Conservation (phyloP, 495 filamentous ascomycete genomes). For the Aspergillus haitiensis region DNA sequence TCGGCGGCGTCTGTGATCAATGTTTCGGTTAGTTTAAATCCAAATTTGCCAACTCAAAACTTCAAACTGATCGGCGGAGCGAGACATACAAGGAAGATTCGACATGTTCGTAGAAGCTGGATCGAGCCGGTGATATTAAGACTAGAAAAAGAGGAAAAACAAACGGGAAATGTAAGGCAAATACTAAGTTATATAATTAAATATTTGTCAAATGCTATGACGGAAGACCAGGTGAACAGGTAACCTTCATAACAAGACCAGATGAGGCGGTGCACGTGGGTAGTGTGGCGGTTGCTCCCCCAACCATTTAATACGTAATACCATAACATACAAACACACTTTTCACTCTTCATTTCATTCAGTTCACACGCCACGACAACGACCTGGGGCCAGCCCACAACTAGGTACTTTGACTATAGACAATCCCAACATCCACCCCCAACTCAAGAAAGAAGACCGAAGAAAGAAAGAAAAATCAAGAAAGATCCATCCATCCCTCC, state of each 20-base stretch:
- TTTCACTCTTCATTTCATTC: conserved; percentile 5
- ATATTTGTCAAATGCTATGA: conserved; percentile 3
- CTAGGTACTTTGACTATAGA: too few species aligned
- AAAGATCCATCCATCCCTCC: neutral
- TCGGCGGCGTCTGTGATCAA: conserved; percentile 81
- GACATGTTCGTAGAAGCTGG: conserved; percentile 49
- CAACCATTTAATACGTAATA: conserved; percentile 38
- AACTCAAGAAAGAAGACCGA: neutral
- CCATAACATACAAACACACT: conserved; percentile 16
- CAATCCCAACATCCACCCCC: too few species aligned
- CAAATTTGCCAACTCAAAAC: conserved; percentile 20
- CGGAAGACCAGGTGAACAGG: neutral
- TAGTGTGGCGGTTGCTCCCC: conserved; percentile 51
- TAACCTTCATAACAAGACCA: conserved; percentile 10
- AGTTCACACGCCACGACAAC: neutral
- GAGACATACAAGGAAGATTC: conserved; percentile 69
- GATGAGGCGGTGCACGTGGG: conserved; percentile 44
- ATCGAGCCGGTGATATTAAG: neutral
- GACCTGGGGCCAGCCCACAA: too few species aligned
- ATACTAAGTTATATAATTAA: too few species aligned
- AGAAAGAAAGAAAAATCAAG: neutral
- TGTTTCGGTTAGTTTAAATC: conserved; percentile 15
- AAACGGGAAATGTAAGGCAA: neutral
- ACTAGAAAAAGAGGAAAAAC: neutral
- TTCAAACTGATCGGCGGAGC: conserved; percentile 20